Evolutionary conservation across 345 rosid species (phyloP).

Genomic region (Cardiospermum halicacabum): DNA sequence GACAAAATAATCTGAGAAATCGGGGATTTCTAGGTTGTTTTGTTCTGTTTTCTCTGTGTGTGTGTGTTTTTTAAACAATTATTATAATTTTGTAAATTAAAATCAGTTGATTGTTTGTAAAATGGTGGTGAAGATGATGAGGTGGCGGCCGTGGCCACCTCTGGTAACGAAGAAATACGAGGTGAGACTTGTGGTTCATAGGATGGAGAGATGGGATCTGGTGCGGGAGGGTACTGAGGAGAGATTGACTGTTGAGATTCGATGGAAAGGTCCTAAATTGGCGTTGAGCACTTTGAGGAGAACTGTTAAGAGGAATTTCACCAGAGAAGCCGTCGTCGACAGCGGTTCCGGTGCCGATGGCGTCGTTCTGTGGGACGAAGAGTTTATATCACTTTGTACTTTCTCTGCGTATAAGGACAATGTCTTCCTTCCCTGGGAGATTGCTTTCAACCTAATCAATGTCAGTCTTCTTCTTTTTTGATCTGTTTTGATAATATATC

Average conservation of each 20-base stretch:
- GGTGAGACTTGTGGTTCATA: slow-evolving; percentile 55
- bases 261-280: slow-evolving; percentile 94
- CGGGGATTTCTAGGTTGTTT: slow-evolving; percentile 4
- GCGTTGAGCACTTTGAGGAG: slow-evolving; percentile 71
- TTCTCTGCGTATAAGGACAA: slow-evolving; percentile 68
- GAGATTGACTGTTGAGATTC: slow-evolving; percentile 70
- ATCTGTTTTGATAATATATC: neutral
- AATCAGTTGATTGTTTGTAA: slow-evolving; percentile 5
- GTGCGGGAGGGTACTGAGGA: slow-evolving; percentile 35
- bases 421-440: slow-evolving; percentile 91
- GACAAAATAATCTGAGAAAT: neutral
- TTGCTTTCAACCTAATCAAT: slow-evolving; percentile 76
- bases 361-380: slow-evolving; percentile 77
- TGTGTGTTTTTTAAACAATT: no score
- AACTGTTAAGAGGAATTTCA: slow-evolving; percentile 77
- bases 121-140: slow-evolving; percentile 99
- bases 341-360: slow-evolving; percentile 27
- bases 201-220: slow-evolving; percentile 86
- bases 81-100: no score
- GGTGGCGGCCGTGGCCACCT: slow-evolving; percentile 97
- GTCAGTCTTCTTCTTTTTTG: slow-evolving; percentile 34
- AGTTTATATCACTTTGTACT: slow-evolving; percentile 65
- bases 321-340: slow-evolving; percentile 50
- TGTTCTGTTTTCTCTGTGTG: neutral
- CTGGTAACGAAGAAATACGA: slow-evolving; percentile 67